These are phyloP conservation scores for Talinum fruticosum DNA, from an alignment of 148 eudicot species.

Conservation along the genomic window DNA sequence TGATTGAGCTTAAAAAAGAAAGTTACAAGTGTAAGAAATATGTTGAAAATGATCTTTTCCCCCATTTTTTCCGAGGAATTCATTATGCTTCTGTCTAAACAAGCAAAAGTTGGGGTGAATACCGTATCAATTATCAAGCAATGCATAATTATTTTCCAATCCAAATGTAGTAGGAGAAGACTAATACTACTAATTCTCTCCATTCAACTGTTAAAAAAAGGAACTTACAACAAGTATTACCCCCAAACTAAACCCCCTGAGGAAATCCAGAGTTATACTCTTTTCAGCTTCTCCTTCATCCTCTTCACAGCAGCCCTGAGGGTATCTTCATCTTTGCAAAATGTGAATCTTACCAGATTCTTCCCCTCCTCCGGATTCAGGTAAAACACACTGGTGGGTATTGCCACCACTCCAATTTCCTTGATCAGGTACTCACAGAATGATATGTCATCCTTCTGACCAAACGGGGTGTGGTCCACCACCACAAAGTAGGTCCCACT, in stretches of 20 bases:
- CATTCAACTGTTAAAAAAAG: not conserved
- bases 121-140: not conserved
- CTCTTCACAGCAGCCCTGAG: slow-evolving; percentile 67
- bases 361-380: slow-evolving; percentile 88
- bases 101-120: not conserved
- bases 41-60: too few relatives aligned
- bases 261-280: not conserved
- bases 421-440: slow-evolving; percentile 92
- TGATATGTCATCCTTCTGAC: slow-evolving; percentile 69
- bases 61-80: too few relatives aligned
- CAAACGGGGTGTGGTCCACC: slow-evolving; percentile 92
- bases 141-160: not conserved
- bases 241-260: not conserved
- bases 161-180: not conserved
- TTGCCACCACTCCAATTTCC: slow-evolving; percentile 95
- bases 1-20: too few relatives aligned
- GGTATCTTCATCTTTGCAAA: slow-evolving; percentile 92
- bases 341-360: slow-evolving; percentile 91
- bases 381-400: slow-evolving; percentile 91
- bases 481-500: slow-evolving; percentile 96
- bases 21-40: too few relatives aligned
- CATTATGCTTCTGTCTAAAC: not conserved
- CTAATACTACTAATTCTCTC: not conserved
- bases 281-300: slow-evolving; percentile 75
- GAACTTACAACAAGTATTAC: not conserved